A percentile compares a stretch with the other conserved stretches of the same genome.
These are phyloP conservation scores for Favolaschia claudopus DNA, from an alignment of 768 basidiomycete species.

Conservation along the genomic window DNA sequence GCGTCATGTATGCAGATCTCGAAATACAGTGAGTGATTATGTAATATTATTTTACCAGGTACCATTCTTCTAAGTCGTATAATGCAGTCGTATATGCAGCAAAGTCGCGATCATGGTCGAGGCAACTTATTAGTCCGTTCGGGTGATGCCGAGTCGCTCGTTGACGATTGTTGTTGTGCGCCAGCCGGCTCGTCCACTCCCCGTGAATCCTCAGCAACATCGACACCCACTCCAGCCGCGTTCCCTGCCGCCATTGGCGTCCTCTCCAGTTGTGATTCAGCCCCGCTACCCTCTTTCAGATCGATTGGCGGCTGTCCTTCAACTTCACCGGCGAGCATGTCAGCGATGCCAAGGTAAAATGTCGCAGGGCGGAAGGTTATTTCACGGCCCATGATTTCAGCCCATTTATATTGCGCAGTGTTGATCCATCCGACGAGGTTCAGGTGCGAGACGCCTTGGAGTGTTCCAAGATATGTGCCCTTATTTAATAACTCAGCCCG, in stretches of 20 bases:
- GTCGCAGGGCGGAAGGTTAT: slow-evolving; percentile 92
- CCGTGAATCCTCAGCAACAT: slow-evolving; percentile 8
- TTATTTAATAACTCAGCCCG: slow-evolving; percentile 31
- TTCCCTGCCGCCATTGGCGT: background rate
- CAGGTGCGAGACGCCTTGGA: slow-evolving; percentile 89
- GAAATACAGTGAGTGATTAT: too few relatives aligned
- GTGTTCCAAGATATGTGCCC: slow-evolving; percentile 95
- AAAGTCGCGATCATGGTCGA: slow-evolving; percentile 8
- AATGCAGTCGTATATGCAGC: background rate
- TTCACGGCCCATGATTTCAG: slow-evolving; percentile 86
- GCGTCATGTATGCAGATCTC: too few relatives aligned
- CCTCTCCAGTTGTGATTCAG: too few relatives aligned
- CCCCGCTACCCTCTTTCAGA: background rate
- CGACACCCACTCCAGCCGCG: slow-evolving; percentile 14
- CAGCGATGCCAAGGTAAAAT: slow-evolving; percentile 87
- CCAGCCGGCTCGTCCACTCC: slow-evolving; percentile 10
- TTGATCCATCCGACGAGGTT: slow-evolving; percentile 96
- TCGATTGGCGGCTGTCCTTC: slow-evolving; percentile 55
- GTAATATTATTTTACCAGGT: background rate
- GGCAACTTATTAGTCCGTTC: slow-evolving; percentile 8
- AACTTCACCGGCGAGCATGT: slow-evolving; percentile 79
- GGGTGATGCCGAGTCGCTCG: background rate
- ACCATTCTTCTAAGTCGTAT: background rate
- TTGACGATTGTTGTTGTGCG: background rate
- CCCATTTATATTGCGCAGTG: slow-evolving; percentile 86